Evolutionary conservation across 331 rosid genomes (phyloP), one percentile per base, ranked within the genome.

Genomic region (Dryas integrifolia): DNA sequence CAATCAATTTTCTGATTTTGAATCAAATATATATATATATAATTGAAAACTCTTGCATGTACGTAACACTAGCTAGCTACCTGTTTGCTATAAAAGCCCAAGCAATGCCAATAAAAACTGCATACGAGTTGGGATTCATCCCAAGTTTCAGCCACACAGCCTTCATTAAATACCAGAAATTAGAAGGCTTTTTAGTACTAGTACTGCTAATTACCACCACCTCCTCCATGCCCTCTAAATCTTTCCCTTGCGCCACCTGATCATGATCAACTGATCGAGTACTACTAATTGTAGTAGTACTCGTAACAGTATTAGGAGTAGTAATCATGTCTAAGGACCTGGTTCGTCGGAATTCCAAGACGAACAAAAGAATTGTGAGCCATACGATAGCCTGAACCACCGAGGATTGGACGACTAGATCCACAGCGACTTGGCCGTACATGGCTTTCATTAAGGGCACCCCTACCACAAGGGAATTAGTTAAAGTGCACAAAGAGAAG

Each of bases 21-120:
- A 21, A 21, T 21, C 24, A 21, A 21, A 21, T 21, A 21, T 21
- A 21, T 21, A 21, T 21, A 21, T 21, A 21, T 21, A 21, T 21
- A 21, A 21, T 21, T 21, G 35, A 30, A 30, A 30, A 30, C 35
- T 30, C 35, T 30, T 30, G 35, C 35, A 30, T 30, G 24, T 21
- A 21, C 24, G 24, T 21, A 21, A 21, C 24, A 21, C 24, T 21
- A 21, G 21, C 21, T 21, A 21, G 1, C 24, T 21, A 93, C 97
- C 98, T 93, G 75, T 73, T 88, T 21, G 97, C 80, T 50, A 95
- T 79, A 63, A 88, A 86, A 51, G 96, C 96, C 97, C 97, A 95
- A 10, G 87, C 58, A 58, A 95, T 67, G 43, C 97, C 98, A 46
- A 91, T n/a, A 5, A 84, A 83, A 83, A 95, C 94, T 3, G 89